Percentiles rank a stretch among this genome's conserved stretches.
These are phyloP conservation scores for Geotrichum reessii DNA, from an alignment of 1,139 yeast species.

Conservation along the genomic window DNA sequence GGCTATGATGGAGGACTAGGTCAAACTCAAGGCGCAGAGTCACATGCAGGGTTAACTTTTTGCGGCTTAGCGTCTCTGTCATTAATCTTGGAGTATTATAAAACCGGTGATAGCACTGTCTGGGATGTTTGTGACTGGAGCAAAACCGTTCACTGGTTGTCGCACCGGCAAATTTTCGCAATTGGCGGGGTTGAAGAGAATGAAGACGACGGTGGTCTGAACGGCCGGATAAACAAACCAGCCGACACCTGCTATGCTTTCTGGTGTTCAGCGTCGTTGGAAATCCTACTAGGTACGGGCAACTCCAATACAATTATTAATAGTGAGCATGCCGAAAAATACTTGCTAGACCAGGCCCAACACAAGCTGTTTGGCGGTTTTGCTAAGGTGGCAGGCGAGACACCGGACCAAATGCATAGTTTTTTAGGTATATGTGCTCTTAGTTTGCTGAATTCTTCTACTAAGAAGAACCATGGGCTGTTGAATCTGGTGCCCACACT, in stretches of 20 bases:
- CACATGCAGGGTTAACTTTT: conserved; percentile 84
- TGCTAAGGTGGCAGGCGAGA: conserved; percentile 54
- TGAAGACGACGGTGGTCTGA: conserved; percentile 69
- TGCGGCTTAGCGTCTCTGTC: conserved; percentile 70
- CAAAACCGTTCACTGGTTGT: conserved; percentile 52
- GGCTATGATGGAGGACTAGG: conserved; percentile 66
- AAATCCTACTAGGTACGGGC: conserved; percentile 1
- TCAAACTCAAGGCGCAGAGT: conserved; percentile 48
- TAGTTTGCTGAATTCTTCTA: conserved; percentile 25
- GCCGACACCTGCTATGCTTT: conserved; percentile 91
- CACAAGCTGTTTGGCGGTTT: conserved; percentile 72
- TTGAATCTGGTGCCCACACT: conserved; percentile 26
- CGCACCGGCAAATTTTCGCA: conserved; percentile 48
- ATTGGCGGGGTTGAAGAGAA: conserved; percentile 38
- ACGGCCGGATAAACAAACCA: conserved; percentile 79
- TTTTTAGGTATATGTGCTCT: conserved; percentile 39
- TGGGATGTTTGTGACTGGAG: conserved; percentile 32
- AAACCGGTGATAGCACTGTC: background rate
- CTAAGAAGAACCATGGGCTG: conserved; percentile 17
- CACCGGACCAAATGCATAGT: conserved; percentile 49
- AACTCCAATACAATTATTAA: conserved; percentile 37
- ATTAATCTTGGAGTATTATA: conserved; percentile 35
- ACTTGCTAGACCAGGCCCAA: conserved; percentile 57
- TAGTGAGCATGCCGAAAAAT: conserved; percentile 38
- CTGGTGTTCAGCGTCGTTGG: conserved; percentile 59